These are phyloP conservation scores for Candida taoyuanica DNA, from an alignment of 805 yeast genomes.

Conservation along the genomic window DNA sequence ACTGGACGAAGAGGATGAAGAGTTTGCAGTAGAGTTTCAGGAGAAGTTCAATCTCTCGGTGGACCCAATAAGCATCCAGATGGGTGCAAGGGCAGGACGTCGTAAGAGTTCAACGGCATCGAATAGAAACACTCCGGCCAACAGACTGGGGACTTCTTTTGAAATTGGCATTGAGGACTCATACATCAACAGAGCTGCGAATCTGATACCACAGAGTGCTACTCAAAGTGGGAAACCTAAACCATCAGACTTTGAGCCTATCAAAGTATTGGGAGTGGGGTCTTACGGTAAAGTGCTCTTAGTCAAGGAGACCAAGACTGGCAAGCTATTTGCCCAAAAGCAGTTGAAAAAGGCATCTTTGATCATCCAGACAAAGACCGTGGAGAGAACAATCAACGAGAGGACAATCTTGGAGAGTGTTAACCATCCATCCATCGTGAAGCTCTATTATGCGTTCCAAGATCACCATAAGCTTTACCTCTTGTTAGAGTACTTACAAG, in stretches of 20 bases:
- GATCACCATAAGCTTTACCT: conserved; percentile 72
- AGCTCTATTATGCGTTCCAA: conserved; percentile 78
- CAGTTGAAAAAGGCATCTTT: conserved; percentile 80
- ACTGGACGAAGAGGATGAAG: conserved; percentile 22
- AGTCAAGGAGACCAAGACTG: conserved; percentile 60
- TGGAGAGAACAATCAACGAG: conserved; percentile 79
- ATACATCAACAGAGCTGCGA: conserved; percentile 24
- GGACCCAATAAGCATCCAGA: conserved; percentile 16
- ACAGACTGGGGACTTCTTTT: conserved; percentile 43
- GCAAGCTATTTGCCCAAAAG: conserved; percentile 77
- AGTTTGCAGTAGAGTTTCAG: conserved; percentile 17
- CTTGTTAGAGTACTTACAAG: conserved; percentile 76
- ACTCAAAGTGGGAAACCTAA: conserved; percentile 20
- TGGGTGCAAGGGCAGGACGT: conserved; percentile 14
- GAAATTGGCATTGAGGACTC: conserved; percentile 43
- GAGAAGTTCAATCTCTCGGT: conserved; percentile 14
- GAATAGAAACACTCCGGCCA: conserved; percentile 23
- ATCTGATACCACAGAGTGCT: not conserved
- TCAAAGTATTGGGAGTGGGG: conserved; percentile 80
- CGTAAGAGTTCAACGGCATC: conserved; percentile 24
- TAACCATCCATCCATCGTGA: conserved; percentile 79
- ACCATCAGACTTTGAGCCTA: conserved; percentile 59
- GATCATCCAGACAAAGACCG: conserved; percentile 49
- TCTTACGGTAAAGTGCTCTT: conserved; percentile 84
- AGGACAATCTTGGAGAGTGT: conserved; percentile 63